Conservation (phyloP, 2,329 filamentous ascomycete species). For the Verticillium albo-atrum region DNA sequence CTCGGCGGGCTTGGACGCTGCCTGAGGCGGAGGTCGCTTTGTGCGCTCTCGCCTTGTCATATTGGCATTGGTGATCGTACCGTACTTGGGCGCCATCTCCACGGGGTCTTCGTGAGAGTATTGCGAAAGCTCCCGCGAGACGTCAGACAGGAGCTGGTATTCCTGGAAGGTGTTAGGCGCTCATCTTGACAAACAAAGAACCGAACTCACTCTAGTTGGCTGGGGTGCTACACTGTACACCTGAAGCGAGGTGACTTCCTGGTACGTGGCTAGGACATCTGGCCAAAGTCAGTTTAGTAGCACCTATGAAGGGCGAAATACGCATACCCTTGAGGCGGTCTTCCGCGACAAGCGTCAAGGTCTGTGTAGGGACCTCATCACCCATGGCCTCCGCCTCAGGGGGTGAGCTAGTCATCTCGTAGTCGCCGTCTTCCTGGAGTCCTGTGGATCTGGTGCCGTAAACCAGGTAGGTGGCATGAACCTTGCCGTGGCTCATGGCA, state of each 20-base stretch:
- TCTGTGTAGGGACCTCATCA: conserved; percentile 49
- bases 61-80: conserved; percentile 69
- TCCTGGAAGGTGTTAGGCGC: conserved; percentile 32
- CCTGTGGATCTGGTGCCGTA: conserved; percentile 58
- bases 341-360: conserved; percentile 66
- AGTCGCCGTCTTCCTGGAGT: conserved; percentile 52
- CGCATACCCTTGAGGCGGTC: conserved; percentile 63
- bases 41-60: conserved; percentile 49
- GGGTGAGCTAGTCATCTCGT: conserved; percentile 66
- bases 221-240: conserved; percentile 79
- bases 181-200: background rate
- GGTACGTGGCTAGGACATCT: conserved; percentile 66
- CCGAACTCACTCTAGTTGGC: conserved; percentile 52
- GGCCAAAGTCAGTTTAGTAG: conserved; percentile 7
- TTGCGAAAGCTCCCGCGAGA: conserved; percentile 57
- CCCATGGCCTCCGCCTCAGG: conserved; percentile 46
- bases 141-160: conserved; percentile 66
- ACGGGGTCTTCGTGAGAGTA: conserved; percentile 57
- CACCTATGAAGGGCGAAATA: background rate
- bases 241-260: conserved; percentile 73
- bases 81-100: conserved; percentile 58
- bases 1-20: conserved; percentile 23
- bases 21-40: conserved; percentile 16
- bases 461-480: conserved; percentile 92
- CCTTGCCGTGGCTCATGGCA: conserved; percentile 62